Evolutionary conservation across 768 basidiomycete genomes (phyloP).

Genomic region (Kondoa malvinella): DNA sequence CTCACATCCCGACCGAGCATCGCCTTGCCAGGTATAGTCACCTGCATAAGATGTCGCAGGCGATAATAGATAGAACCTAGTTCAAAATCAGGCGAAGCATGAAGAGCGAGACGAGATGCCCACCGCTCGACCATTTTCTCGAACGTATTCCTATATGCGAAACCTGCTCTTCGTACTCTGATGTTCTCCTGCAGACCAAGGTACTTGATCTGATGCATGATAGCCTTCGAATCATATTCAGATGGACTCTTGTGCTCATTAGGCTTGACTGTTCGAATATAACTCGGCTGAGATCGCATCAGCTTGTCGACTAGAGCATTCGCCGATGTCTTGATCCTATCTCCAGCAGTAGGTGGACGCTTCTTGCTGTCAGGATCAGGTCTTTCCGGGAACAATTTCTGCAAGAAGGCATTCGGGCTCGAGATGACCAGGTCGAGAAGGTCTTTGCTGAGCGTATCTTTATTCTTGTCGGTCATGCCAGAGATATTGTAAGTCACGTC

Average conservation of each 20-base stretch:
- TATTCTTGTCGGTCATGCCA: conserved; percentile 99
- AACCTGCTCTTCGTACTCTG: conserved; percentile 87
- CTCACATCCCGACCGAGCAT: conserved; percentile 76
- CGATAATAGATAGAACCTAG: conserved; percentile 74
- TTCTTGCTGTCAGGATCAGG: conserved; percentile 96
- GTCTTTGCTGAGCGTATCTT: conserved; percentile 90
- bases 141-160: conserved; percentile 94
- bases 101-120: conserved; percentile 3
- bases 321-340: conserved; percentile 95
- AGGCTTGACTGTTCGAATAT: conserved; percentile 98
- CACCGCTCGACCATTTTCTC: conserved; percentile 92
- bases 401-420: conserved; percentile 70
- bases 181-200: conserved; percentile 97
- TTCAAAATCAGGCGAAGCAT: background rate
- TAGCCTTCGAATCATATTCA: conserved; percentile 87
- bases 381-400: conserved; percentile 75
- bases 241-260: conserved; percentile 79
- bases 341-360: conserved; percentile 89
- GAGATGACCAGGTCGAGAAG: conserved; percentile 69
- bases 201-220: conserved; percentile 98
- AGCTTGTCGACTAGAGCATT: conserved; percentile 90
- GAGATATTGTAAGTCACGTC: conserved; percentile 95
- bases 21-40: conserved; percentile 92
- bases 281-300: conserved; percentile 92
- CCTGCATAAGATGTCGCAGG: conserved; percentile 93